phyloP scores from a whole-genome alignment of 495 filamentous ascomycete genomes.

The Rusavskia elegans region DNA sequence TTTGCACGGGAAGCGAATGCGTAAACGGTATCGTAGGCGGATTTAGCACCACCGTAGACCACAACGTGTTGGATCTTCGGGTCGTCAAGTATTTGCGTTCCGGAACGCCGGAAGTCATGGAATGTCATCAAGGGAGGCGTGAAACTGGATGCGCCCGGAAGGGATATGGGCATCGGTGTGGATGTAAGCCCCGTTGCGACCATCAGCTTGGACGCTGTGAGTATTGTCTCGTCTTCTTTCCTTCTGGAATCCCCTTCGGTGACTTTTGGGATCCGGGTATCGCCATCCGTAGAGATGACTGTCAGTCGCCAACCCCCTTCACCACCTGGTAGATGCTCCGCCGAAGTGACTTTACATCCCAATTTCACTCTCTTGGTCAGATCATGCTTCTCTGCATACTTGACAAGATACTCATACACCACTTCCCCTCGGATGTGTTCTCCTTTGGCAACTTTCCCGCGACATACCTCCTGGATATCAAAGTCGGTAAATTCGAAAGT shows the following conservation, averaged over 20 bases:
- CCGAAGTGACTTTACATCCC: conserved; percentile 32
- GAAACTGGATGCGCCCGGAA: conserved; percentile 35
- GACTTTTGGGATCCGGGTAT: background rate
- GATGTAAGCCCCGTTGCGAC: conserved; percentile 57
- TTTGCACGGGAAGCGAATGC: conserved; percentile 46
- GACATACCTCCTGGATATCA: conserved; percentile 46
- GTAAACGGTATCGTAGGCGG: conserved; percentile 63
- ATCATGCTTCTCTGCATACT: conserved; percentile 42
- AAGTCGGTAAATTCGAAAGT: conserved; percentile 59
- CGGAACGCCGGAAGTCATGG: conserved; percentile 34
- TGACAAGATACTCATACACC: conserved; percentile 49
- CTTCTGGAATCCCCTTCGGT: background rate
- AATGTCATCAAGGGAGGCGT: conserved; percentile 46
- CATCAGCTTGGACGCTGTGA: conserved; percentile 36
- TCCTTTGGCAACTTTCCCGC: conserved; percentile 36
- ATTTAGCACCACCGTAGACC: conserved; percentile 60
- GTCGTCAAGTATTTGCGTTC: conserved; percentile 18
- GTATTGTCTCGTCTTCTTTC: conserved; percentile 5
- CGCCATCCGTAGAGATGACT: background rate
- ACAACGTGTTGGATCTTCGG: conserved; percentile 27
- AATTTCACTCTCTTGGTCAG: conserved; percentile 39
- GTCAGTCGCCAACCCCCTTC: conserved; percentile 25
- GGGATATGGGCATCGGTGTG: conserved; percentile 35
- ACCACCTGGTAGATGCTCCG: conserved; percentile 26
- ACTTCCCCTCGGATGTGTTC: conserved; percentile 54